A percentile compares a stretch with the other conserved stretches of the same genome.
Conservation (phyloP, 768 basidiomycete species). For the Favolaschia claudopus region DNA sequence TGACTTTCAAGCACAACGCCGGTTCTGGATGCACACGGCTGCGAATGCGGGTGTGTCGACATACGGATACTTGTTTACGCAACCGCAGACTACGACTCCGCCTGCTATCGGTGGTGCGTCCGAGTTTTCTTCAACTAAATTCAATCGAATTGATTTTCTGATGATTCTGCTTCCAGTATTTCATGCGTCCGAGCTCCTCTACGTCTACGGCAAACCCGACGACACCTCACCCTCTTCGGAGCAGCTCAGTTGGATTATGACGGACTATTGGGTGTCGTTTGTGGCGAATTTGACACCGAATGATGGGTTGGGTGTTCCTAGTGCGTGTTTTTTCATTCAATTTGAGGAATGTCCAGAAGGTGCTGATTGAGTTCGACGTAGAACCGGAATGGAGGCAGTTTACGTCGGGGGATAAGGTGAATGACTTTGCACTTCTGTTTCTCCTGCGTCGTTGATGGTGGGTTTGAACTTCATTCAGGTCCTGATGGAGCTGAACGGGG, state of each 20-base stretch:
- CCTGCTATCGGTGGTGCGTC: conserved; percentile 40
- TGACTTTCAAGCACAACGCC: conserved; percentile 45
- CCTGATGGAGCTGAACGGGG: conserved; percentile 44
- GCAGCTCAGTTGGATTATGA: conserved; percentile 42
- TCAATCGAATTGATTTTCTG: neutral
- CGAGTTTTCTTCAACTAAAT: neutral
- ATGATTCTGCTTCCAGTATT: conserved; percentile 30
- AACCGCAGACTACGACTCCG: conserved; percentile 35
- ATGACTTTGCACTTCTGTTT: neutral
- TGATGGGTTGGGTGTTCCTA: conserved; percentile 41
- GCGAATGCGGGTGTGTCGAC: conserved; percentile 46
- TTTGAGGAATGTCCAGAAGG: neutral
- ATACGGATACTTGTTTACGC: conserved; percentile 54
- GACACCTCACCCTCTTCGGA: conserved; percentile 35
- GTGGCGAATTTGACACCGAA: conserved; percentile 48
- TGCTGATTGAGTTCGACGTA: neutral
- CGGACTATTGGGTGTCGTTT: conserved; percentile 54
- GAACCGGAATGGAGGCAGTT: conserved; percentile 11
- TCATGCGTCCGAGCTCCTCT: conserved; percentile 44
- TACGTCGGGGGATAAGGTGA: neutral
- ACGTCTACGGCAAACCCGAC: conserved; percentile 41
- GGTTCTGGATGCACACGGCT: conserved; percentile 50
- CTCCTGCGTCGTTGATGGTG: neutral
- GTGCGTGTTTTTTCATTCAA: conserved; percentile 29
- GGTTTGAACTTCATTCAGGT: conserved; percentile 33